A percentile compares a stretch with the other conserved stretches of the same genome.
Conservation (phyloP, 306 rosid species). For the Biancaea sappan region DNA sequence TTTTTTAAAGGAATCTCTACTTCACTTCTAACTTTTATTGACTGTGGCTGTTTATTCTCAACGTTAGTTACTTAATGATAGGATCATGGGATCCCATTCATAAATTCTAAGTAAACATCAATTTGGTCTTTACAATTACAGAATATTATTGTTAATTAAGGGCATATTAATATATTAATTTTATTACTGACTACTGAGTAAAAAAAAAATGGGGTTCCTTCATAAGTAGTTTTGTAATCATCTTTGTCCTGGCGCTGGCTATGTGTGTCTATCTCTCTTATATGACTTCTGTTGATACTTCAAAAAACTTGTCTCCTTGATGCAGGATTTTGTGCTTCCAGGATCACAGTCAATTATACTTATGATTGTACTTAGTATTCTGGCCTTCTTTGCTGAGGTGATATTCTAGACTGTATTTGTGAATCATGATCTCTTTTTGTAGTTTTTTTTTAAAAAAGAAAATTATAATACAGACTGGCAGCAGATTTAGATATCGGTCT, state of each 20-base stretch:
- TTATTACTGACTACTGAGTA: slow-evolving; percentile 4
- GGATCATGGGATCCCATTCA: slow-evolving; percentile 6
- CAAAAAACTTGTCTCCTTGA: background rate
- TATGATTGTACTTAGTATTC: slow-evolving; percentile 59
- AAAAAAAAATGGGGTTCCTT: slow-evolving; percentile 5
- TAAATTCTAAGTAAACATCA: background rate
- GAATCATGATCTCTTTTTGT: background rate
- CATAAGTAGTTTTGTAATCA: background rate
- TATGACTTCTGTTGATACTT: background rate
- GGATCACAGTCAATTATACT: slow-evolving; percentile 48
- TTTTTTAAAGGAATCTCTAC: background rate
- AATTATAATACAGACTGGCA: background rate
- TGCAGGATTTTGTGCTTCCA: slow-evolving; percentile 76
- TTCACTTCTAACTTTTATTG: background rate
- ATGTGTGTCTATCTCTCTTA: background rate
- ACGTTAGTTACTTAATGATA: background rate
- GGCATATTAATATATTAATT: background rate
- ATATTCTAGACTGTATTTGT: slow-evolving; percentile 25
- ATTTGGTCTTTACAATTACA: background rate
- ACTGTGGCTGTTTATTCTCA: background rate
- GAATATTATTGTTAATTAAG: background rate
- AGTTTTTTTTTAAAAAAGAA: background rate
- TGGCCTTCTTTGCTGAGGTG: slow-evolving; percentile 88
- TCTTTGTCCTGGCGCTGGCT: background rate
- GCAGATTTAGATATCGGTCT: background rate